Conservation (phyloP, 2,329 filamentous ascomycete species). For the Aspergillus quadrilineatus region DNA sequence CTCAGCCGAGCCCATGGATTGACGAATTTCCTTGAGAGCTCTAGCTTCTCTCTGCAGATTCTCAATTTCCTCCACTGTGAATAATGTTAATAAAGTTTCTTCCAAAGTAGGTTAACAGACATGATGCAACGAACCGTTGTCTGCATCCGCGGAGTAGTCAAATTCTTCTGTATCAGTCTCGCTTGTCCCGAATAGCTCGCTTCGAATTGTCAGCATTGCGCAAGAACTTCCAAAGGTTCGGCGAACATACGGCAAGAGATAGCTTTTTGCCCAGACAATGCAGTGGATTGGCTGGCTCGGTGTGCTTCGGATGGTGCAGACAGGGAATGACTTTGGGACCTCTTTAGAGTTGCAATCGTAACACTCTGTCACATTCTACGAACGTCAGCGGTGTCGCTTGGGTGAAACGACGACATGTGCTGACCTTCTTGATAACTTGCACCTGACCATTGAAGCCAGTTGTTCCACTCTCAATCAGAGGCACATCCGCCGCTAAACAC, state of each 20-base stretch:
- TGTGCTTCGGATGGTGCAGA: conserved; percentile 95
- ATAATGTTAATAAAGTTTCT: conserved; percentile 20
- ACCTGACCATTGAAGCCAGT: conserved; percentile 98
- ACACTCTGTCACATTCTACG: conserved; percentile 76
- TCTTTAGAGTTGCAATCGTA: conserved; percentile 94
- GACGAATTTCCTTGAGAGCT: conserved; percentile 77
- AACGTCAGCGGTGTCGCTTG: conserved; percentile 13
- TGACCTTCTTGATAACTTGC: conserved; percentile 84
- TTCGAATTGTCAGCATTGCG: conserved; percentile 31
- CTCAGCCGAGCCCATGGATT: conserved; percentile 72
- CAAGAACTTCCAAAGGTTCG: background rate
- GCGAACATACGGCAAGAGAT: conserved; percentile 68
- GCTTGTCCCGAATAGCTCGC: conserved; percentile 85
- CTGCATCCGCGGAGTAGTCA: conserved; percentile 74
- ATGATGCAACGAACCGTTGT: conserved; percentile 61
- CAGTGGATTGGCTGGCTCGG: conserved; percentile 96
- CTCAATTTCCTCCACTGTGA: conserved; percentile 71
- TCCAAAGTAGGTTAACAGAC: background rate
- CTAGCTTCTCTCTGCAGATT: conserved; percentile 82
- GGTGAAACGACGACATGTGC: background rate
- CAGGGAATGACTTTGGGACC: conserved; percentile 86
- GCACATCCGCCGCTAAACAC: conserved; percentile 88
- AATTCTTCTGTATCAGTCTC: conserved; percentile 80
- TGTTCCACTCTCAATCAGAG: conserved; percentile 92
- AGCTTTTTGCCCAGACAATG: conserved; percentile 98